Conservation (phyloP, 2,329 filamentous ascomycete species). For the Aspergillus quadricinctus region DNA sequence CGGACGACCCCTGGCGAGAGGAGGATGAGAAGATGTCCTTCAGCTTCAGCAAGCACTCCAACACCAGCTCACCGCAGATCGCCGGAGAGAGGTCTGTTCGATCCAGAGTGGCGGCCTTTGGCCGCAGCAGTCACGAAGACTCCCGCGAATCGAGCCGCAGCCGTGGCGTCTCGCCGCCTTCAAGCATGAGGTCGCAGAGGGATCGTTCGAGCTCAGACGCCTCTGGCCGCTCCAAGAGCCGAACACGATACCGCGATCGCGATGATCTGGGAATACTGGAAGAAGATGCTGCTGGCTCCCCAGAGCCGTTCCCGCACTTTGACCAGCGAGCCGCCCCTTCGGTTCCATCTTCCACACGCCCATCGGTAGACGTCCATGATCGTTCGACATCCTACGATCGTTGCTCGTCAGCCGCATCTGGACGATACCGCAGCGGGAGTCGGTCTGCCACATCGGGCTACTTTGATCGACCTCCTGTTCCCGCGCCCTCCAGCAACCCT, state of each 20-base stretch:
- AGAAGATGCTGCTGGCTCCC: slow-evolving; percentile 38
- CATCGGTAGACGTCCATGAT: slow-evolving; percentile 33
- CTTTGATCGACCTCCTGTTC: slow-evolving; percentile 31
- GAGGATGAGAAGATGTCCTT: slow-evolving; percentile 32
- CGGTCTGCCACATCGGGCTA: slow-evolving; percentile 32
- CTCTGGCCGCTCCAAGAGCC: slow-evolving; percentile 52
- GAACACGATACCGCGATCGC: slow-evolving; percentile 48
- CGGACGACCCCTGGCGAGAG: slow-evolving; percentile 34
- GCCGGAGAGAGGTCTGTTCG: slow-evolving; percentile 24
- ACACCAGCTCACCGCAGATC: slow-evolving; percentile 37
- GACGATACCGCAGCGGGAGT: slow-evolving; percentile 37
- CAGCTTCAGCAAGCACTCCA: slow-evolving; percentile 31
- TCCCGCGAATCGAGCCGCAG: slow-evolving; percentile 32
- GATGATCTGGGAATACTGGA: slow-evolving; percentile 52
- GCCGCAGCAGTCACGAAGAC: slow-evolving; percentile 31
- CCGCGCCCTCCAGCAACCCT: slow-evolving; percentile 21
- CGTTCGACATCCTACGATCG: slow-evolving; percentile 26
- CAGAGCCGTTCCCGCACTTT: slow-evolving; percentile 23
- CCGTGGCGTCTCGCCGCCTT: slow-evolving; percentile 33
- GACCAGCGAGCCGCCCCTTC: slow-evolving; percentile 23
- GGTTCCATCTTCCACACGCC: slow-evolving; percentile 32
- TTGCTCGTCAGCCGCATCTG: slow-evolving; percentile 36
- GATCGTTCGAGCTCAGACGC: slow-evolving; percentile 54
- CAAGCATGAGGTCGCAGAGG: slow-evolving; percentile 39
- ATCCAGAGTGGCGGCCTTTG: slow-evolving; percentile 24